Conservation (phyloP, 2,329 filamentous ascomycete species). For the Metarhizium humberi region DNA sequence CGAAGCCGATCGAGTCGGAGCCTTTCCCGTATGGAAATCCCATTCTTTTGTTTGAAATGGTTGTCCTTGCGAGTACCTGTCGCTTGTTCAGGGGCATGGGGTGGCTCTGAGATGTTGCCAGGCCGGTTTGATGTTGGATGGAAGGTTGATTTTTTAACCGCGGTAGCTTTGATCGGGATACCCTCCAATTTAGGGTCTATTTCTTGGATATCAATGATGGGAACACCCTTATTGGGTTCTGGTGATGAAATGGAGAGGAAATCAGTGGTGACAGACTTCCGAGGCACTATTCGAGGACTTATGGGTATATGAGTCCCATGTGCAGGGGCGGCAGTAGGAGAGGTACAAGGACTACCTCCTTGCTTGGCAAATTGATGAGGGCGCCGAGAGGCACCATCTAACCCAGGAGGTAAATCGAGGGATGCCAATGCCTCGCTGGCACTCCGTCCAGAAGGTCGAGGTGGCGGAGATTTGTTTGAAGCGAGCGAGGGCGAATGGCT, state of each 20-base stretch:
- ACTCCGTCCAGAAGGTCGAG: slow-evolving; percentile 11
- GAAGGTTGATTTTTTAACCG: slow-evolving; percentile 43
- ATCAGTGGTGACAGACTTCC: slow-evolving; percentile 24
- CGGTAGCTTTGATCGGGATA: slow-evolving; percentile 45
- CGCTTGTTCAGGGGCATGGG: slow-evolving; percentile 16
- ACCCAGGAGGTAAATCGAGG: slow-evolving; percentile 21
- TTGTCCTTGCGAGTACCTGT: background rate
- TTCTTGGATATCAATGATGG: slow-evolving; percentile 47
- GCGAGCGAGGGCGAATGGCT: slow-evolving; percentile 9
- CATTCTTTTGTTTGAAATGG: background rate
- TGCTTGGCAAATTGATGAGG: slow-evolving; percentile 20
- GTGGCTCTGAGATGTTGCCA: slow-evolving; percentile 21
- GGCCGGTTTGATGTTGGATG: background rate
- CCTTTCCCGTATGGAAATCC: background rate
- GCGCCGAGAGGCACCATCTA: slow-evolving; percentile 24
- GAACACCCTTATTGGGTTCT: slow-evolving; percentile 23
- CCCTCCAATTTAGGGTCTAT: slow-evolving; percentile 52
- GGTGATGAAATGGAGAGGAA: slow-evolving; percentile 25
- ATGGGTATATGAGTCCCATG: slow-evolving; percentile 29
- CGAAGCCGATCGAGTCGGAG: slow-evolving; percentile 4
- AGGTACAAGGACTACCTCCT: slow-evolving; percentile 21
- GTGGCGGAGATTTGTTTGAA: slow-evolving; percentile 8
- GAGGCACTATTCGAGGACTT: slow-evolving; percentile 34
- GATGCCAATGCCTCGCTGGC: slow-evolving; percentile 13
- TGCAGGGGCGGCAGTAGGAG: slow-evolving; percentile 24